Evolutionary conservation across 2,329 filamentous ascomycete species (phyloP).

Genomic region (Furcasterigmium furcatum): DNA sequence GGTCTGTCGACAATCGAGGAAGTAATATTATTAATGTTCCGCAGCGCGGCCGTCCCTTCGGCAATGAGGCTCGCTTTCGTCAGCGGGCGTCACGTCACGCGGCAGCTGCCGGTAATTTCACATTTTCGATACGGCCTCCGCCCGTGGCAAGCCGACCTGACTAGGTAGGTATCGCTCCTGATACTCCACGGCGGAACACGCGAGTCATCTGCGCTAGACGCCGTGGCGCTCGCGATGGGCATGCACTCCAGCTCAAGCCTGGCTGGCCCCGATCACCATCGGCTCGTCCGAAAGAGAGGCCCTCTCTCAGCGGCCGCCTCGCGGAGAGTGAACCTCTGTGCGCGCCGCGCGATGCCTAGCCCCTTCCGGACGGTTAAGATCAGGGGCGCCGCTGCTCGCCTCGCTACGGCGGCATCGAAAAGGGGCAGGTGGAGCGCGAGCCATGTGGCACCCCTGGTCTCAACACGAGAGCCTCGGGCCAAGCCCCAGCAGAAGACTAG

Average conservation of each 20-base stretch:
- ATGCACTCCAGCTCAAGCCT: not conserved
- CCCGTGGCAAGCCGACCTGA: too few relatives aligned
- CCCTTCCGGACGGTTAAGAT: not conserved
- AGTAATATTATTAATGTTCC: too few relatives aligned
- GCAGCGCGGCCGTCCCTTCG: too few relatives aligned
- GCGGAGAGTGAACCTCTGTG: not conserved
- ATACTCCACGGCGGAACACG: too few relatives aligned
- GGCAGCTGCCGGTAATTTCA: too few relatives aligned
- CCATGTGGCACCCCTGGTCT: conserved; percentile 4
- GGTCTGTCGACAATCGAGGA: too few relatives aligned
- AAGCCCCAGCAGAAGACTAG: conserved; percentile 1
- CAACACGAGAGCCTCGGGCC: not conserved
- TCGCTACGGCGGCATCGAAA: conserved; percentile 1
- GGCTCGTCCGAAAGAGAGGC: not conserved
- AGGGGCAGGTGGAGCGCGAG: not conserved
- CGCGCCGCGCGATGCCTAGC: not conserved
- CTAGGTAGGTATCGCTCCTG: too few relatives aligned
- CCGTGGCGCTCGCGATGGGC: not conserved
- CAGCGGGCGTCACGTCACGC: too few relatives aligned
- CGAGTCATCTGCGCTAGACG: not conserved
- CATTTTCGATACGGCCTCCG: too few relatives aligned
- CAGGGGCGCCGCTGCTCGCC: not conserved
- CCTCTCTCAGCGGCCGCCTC: not conserved
- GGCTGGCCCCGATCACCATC: not conserved
- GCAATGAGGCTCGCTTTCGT: too few relatives aligned